A percentile compares a stretch with the other conserved stretches of the same genome.
phyloP scores from a whole-genome alignment of 1,284 basidiomycete genomes.

The Fistulina hepatica region DNA sequence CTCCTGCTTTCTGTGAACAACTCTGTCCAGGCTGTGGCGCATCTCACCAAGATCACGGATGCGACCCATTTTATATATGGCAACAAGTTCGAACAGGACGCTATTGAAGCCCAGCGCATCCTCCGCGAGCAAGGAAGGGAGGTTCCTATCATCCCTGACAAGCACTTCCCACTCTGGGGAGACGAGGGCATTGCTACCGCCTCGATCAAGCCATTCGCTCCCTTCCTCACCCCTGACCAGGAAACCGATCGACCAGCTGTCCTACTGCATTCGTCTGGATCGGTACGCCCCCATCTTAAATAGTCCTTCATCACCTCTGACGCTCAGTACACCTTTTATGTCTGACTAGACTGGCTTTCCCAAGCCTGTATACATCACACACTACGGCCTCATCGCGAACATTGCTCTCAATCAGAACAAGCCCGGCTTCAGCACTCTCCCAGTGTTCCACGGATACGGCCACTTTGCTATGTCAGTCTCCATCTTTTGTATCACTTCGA shows the following conservation, averaged over 20 bases:
- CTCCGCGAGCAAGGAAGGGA: constrained; percentile 24
- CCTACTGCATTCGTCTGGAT: constrained; percentile 54
- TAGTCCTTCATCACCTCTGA: background rate
- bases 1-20: constrained; percentile 48
- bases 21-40: constrained; percentile 42
- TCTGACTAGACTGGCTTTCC: constrained; percentile 25
- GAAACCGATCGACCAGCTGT: constrained; percentile 35
- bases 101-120: constrained; percentile 22
- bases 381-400: constrained; percentile 29
- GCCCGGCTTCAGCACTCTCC: constrained; percentile 36
- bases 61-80: constrained; percentile 37
- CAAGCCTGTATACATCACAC: constrained; percentile 35
- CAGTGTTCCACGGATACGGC: constrained; percentile 36
- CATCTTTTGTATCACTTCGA: background rate
- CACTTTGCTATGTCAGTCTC: constrained; percentile 33
- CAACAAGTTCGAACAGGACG: constrained; percentile 26
- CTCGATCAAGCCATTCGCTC: constrained; percentile 25
- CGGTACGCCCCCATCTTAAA: constrained; percentile 29
- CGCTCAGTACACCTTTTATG: background rate
- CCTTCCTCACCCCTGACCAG: constrained; percentile 32
- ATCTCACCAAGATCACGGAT: constrained; percentile 39
- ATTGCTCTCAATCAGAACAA: constrained; percentile 27
- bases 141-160: constrained; percentile 27
- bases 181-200: constrained; percentile 24
- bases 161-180: constrained; percentile 35